Evolutionary conservation across 2,329 filamentous ascomycete genomes (phyloP), one percentile per base, ranked within the genome.

Genomic region (Elsinoe fawcettii): DNA sequence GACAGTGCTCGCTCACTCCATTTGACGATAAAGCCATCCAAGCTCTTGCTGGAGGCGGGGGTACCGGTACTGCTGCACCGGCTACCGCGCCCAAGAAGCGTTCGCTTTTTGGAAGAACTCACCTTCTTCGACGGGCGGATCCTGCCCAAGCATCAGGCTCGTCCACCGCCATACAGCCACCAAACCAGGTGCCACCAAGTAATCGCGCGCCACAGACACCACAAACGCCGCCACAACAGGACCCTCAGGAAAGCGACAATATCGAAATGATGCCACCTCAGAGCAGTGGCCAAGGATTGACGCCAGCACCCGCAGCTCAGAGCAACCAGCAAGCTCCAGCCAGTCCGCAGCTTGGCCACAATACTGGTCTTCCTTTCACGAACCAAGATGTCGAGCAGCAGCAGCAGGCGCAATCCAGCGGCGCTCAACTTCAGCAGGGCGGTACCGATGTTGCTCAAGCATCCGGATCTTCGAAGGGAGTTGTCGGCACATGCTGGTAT

Each of bases 181-280:
- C 18, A 23, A 14, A 11, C n/a, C 46, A 32, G 11, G 30, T 6
- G 32, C 20, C 32, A n/a, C 49, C 32, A 14, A 53, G 20, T 16
- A 53, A 39, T 25, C 14, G 32, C 6, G 25, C 16, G 18, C 32
- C 49, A n/a, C n/a, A 16, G 18, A 53, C 18, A 18, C 12, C 32
- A n/a, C n/a, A 16, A n/a, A 53, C 18, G 12, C 12, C 32, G 14
- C 32, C 30, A 22, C 11, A 30, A 30, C 27, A 30, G 27, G 9
- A 5, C 9, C 9, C 27, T 9, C 5, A 7, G 8, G n/a, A 34
- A 37, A 22, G 39, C 25, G 34, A 53, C 18, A 25, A 14, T 14
- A 37, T 53, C 20, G 49, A 53, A 30, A 53, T 53, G 49, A 18
- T 51, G 3, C 46, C 46, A 18, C 46, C 49, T 34, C 16, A 30